These are phyloP conservation scores for Magnolia changhungtana DNA, from an alignment of 164 flowering plant species.

Conservation along the genomic window DNA sequence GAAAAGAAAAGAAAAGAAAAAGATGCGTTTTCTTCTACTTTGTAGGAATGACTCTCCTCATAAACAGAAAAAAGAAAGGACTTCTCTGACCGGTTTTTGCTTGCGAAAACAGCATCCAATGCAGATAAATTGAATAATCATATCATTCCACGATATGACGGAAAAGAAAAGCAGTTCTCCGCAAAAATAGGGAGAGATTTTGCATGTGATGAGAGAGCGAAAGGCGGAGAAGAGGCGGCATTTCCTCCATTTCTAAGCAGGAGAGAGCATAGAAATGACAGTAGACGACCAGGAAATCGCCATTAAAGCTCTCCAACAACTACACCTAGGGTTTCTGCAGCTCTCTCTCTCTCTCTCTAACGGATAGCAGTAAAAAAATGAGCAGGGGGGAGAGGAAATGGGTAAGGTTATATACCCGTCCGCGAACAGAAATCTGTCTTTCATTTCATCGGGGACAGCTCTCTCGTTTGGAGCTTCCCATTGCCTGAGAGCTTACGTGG, in stretches of 20 bases:
- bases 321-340: not conserved
- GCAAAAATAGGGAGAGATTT: not conserved
- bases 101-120: not conserved
- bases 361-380: not conserved
- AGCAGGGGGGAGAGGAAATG: not conserved
- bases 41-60: not conserved
- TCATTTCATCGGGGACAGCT: not conserved
- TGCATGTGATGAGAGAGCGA: conserved; percentile 11
- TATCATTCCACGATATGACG: not conserved
- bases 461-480: not conserved
- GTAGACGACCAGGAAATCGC: not conserved
- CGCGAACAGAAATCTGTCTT: not conserved
- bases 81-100: not conserved
- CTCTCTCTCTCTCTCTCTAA: not conserved
- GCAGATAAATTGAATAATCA: conserved; percentile 5
- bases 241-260: conserved; percentile 6
- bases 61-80: not conserved
- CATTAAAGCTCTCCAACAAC: not conserved
- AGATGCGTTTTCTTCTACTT: not conserved
- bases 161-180: not conserved
- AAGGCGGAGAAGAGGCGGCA: not conserved
- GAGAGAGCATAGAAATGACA: not conserved
- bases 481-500: not conserved
- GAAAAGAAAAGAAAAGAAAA: too few relatives aligned
- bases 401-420: not conserved